Conservation (phyloP, 1,284 basidiomycete genomes). For the Leccinum solheimii region DNA sequence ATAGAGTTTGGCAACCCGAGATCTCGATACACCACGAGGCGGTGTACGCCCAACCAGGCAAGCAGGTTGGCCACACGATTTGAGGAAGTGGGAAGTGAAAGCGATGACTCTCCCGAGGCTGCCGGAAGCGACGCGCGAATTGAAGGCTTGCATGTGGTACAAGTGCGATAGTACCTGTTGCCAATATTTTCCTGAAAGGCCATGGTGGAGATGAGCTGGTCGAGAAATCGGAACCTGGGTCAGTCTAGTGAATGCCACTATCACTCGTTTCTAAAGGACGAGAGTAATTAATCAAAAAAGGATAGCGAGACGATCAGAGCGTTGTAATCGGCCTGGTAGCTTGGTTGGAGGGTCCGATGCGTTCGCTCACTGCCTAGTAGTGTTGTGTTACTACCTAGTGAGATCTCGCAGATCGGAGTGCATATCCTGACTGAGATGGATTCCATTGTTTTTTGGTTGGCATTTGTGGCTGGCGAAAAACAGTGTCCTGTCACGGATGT, state of each 20-base stretch:
- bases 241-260: not conserved
- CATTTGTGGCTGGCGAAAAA: too few species aligned
- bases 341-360: not conserved
- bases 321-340: not conserved
- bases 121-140: not conserved
- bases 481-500: too few species aligned
- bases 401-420: too few species aligned
- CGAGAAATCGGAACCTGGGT: not conserved
- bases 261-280: not conserved
- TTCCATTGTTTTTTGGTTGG: too few species aligned
- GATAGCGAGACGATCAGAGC: not conserved
- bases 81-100: not conserved
- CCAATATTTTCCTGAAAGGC: not conserved
- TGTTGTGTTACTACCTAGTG: too few species aligned
- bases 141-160: not conserved
- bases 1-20: slow-evolving; percentile 14
- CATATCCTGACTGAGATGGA: too few species aligned
- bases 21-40: slow-evolving; percentile 22
- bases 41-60: slow-evolving; percentile 14
- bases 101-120: not conserved
- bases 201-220: not conserved
- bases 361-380: not conserved
- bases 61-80: too few species aligned
- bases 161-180: not conserved
- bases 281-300: not conserved